These are phyloP conservation scores for Pleurozium schreberi DNA, from an alignment of 225 moss, liverwort and hornwort genomes.

Conservation along the genomic window DNA sequence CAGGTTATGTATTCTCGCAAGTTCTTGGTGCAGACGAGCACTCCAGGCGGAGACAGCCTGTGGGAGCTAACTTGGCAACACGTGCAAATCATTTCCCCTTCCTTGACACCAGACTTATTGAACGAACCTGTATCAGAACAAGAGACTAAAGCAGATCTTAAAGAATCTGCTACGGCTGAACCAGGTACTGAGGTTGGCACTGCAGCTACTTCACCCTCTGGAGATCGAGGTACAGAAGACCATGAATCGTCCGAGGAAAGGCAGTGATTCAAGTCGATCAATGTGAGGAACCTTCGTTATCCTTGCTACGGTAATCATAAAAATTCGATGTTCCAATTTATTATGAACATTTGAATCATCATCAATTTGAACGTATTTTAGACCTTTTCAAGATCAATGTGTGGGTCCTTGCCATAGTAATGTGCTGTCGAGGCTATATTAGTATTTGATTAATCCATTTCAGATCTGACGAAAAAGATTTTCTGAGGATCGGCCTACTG, in stretches of 20 bases:
- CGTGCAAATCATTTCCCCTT: constrained; percentile 60
- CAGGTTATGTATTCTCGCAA: constrained; percentile 70
- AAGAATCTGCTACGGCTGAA: background rate
- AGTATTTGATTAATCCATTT: background rate
- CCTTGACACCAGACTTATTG: constrained; percentile 59
- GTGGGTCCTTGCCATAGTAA: background rate
- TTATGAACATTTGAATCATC: background rate
- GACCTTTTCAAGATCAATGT: background rate
- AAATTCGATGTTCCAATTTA: background rate
- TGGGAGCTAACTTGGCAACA: constrained; percentile 97
- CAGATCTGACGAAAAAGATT: background rate
- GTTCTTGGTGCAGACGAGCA: constrained; percentile 56
- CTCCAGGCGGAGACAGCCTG: constrained; percentile 62
- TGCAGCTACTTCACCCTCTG: background rate
- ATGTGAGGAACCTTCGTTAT: background rate
- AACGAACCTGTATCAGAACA: constrained; percentile 40
- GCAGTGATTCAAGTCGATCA: constrained; percentile 7
- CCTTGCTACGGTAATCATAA: background rate
- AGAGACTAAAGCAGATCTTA: constrained; percentile 11
- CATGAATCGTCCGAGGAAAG: constrained; percentile 13
- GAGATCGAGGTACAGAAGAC: constrained; percentile 12
- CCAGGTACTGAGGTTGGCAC: constrained; percentile 10
- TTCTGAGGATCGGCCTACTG: background rate
- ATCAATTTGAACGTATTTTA: background rate
- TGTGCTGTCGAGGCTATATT: background rate